Base-by-base conservation (phyloP, 2,329 filamentous ascomycete species). In the Pestalotiopsis sp. region DNA sequence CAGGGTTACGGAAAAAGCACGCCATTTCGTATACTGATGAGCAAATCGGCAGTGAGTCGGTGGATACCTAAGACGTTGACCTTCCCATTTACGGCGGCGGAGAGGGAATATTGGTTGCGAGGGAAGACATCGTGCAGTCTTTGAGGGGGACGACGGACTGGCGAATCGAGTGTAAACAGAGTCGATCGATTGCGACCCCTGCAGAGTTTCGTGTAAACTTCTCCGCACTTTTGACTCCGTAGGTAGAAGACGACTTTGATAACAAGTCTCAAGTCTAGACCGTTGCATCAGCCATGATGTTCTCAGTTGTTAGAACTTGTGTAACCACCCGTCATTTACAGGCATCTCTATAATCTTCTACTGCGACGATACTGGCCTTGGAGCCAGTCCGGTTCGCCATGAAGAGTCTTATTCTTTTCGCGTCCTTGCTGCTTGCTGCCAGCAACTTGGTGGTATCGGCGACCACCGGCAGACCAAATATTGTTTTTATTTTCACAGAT, bases 401-500 rank as follows among this genome's bases (percentile, higher is more conserved):
- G 45, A 52, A n/a, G 17, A 52, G 7, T 52, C n/a, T 20, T 23
- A 7, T 11, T 52, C 17, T 52, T 9, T 20, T 52, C 20, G 45
- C 45, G 9, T 52, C n/a, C 6, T 17, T 52, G 17, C 45, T 52
- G 45, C 45, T 52, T n/a, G 17, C 17, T n/a, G 45, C 17, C 45
- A 23, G 17, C 14, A 52, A 17, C 17, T 9, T 52, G 7, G 45
- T 20, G 17, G 45, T n/a, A 20, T 52, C 45, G n/a, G n/a, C n/a
- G 7, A 4, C 45, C 17, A 20, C 14, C 45, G 20, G 20, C 20
- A 52, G 20, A 52, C 73, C 74, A 4, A 76, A 76, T 27, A 73
- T 76, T 25, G 61, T 77, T 3, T 74, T 76, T 63, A 73, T 76
- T 61, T 65, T 76, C 25, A 76, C 73, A 0, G 75, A 77, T 70